Conservation (phyloP, 2,329 filamentous ascomycete species). For the Fusarium haematococcum region DNA sequence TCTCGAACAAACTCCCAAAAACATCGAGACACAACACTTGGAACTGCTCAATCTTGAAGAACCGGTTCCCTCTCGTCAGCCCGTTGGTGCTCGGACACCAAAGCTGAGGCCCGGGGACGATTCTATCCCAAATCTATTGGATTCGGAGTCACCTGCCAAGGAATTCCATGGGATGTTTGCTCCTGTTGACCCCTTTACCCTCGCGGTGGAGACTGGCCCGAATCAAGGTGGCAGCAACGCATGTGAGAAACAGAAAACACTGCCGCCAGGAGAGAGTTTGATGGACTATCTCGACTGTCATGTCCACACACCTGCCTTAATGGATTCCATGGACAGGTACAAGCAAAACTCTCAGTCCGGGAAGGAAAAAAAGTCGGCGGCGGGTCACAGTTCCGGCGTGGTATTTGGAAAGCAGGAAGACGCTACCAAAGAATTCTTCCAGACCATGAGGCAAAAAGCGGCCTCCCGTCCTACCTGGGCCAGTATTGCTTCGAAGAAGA, state of each 20-base stretch:
- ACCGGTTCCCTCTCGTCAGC: not conserved
- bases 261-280: slow-evolving; percentile 5
- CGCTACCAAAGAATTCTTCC: slow-evolving; percentile 14
- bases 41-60: not conserved
- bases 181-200: not conserved
- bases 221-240: too few species aligned
- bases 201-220: not conserved
- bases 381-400: slow-evolving; percentile 1
- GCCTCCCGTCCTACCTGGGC: slow-evolving; percentile 17
- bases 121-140: slow-evolving; percentile 6
- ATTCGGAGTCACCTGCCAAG: slow-evolving; percentile 9
- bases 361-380: not conserved
- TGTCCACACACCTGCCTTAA: slow-evolving; percentile 21
- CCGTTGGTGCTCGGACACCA: not conserved
- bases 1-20: not conserved
- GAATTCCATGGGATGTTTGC: slow-evolving; percentile 7
- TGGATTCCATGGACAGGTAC: slow-evolving; percentile 18
- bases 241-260: not conserved
- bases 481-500: slow-evolving; percentile 9
- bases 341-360: not conserved
- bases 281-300: slow-evolving; percentile 28
- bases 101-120: not conserved
- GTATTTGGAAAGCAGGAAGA: slow-evolving; percentile 23
- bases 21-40: too few species aligned
- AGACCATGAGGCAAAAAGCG: slow-evolving; percentile 42